These are phyloP conservation scores for Auricularia sp. DNA, from an alignment of 768 basidiomycete genomes.

Conservation along the genomic window DNA sequence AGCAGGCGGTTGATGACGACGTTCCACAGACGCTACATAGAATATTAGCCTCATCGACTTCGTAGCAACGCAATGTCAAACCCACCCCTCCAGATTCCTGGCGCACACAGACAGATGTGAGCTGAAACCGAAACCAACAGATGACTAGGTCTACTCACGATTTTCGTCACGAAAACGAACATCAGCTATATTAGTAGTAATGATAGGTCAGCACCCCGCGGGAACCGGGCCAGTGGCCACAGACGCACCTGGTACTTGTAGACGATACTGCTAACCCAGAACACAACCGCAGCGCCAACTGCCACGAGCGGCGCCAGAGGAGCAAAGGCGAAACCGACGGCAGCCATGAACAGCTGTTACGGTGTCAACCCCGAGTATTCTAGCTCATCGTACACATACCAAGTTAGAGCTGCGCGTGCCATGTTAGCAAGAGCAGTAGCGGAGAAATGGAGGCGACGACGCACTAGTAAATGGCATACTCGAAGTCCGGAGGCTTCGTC, in stretches of 20 bases:
- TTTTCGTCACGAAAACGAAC: conserved; percentile 82
- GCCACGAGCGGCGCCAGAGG: conserved; percentile 87
- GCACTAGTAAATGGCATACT: conserved; percentile 76
- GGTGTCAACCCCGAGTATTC: conserved; percentile 5
- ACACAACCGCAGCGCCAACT: conserved; percentile 71
- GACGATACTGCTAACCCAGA: conserved; percentile 44
- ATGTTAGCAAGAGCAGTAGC: too few species aligned
- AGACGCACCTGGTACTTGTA: conserved; percentile 4
- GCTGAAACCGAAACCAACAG: too few species aligned
- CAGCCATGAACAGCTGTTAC: conserved; percentile 69
- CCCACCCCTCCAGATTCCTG: conserved; percentile 76
- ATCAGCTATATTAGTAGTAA: conserved; percentile 68
- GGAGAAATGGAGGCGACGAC: too few species aligned
- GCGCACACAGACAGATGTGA: too few species aligned
- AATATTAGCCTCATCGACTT: conserved; percentile 4
- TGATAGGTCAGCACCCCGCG: neutral
- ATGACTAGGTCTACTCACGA: conserved; percentile 26
- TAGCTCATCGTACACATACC: neutral
- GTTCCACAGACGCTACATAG: conserved; percentile 76
- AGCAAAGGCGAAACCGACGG: conserved; percentile 90
- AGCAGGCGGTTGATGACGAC: conserved; percentile 85
- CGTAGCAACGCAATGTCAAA: conserved; percentile 11
- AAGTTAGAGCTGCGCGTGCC: neutral
- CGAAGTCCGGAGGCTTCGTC: conserved; percentile 84
- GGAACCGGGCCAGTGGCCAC: conserved; percentile 7